These are phyloP conservation scores for Leishmania arabica DNA, from an alignment of 208 protist species.

Conservation along the genomic window DNA sequence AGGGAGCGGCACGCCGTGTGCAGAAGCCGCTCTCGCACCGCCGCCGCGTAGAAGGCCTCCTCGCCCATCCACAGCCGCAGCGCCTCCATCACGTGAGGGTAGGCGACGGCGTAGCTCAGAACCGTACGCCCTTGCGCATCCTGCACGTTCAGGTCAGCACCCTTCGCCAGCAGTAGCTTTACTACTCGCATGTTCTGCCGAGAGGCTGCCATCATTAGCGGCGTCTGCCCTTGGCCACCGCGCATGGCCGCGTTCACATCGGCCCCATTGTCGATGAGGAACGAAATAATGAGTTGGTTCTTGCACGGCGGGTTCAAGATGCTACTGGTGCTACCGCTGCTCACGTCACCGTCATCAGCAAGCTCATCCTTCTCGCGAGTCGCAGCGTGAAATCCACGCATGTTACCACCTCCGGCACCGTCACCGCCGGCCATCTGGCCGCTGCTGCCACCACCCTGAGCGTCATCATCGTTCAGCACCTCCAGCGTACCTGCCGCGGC, in stretches of 20 bases:
- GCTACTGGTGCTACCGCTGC: neutral
- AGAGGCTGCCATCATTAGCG: slow-evolving; percentile 75
- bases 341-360: neutral
- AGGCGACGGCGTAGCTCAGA: slow-evolving; percentile 60
- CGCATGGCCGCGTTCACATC: slow-evolving; percentile 56
- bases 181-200: slow-evolving; percentile 48
- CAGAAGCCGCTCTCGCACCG: slow-evolving; percentile 43
- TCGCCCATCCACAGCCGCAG: slow-evolving; percentile 53
- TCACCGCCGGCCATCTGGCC: neutral
- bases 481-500: slow-evolving; percentile 40
- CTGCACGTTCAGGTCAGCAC: slow-evolving; percentile 41
- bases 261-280: slow-evolving; percentile 79
- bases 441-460: neutral
- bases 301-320: slow-evolving; percentile 32
- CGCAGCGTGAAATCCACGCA: neutral
- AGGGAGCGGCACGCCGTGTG: slow-evolving; percentile 51
- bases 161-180: slow-evolving; percentile 54
- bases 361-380: neutral
- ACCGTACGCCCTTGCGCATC: slow-evolving; percentile 46
- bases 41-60: slow-evolving; percentile 25
- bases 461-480: neutral
- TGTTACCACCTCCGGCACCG: neutral
- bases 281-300: slow-evolving; percentile 60
- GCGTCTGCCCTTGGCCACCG: slow-evolving; percentile 47
- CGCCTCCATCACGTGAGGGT: slow-evolving; percentile 55